These are phyloP conservation scores for Candida smagusa DNA, from an alignment of 1,139 yeast genomes.

Conservation along the genomic window DNA sequence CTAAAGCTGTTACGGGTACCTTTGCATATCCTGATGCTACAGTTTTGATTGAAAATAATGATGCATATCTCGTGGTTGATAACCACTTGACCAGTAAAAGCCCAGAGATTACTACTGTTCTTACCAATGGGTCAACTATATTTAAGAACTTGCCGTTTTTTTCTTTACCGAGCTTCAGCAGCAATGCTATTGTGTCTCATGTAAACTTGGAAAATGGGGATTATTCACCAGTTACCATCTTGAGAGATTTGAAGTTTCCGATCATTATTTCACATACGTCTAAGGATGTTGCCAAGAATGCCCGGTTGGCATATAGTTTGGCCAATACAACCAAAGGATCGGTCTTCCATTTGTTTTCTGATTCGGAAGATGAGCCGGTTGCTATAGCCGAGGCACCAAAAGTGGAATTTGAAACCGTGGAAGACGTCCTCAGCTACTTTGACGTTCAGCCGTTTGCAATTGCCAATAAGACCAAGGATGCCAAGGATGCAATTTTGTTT, in stretches of 20 bases:
- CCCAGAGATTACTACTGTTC: slow-evolving; percentile 44
- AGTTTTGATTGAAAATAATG: slow-evolving; percentile 46
- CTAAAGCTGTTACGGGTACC: slow-evolving; percentile 41
- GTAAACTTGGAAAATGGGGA: slow-evolving; percentile 55
- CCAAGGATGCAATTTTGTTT: slow-evolving; percentile 53
- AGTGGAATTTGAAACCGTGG: slow-evolving; percentile 16
- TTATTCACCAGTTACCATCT: slow-evolving; percentile 61
- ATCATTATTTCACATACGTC: slow-evolving; percentile 62
- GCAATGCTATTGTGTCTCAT: slow-evolving; percentile 54
- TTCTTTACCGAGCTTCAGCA: slow-evolving; percentile 36
- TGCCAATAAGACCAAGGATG: slow-evolving; percentile 26
- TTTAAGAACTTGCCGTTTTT: slow-evolving; percentile 55
- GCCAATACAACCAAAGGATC: slow-evolving; percentile 49
- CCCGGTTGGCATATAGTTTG: slow-evolving; percentile 56
- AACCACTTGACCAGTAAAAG: slow-evolving; percentile 21
- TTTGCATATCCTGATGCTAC: slow-evolving; percentile 26
- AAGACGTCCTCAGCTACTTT: slow-evolving; percentile 26
- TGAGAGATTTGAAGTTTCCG: slow-evolving; percentile 66
- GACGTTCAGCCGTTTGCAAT: slow-evolving; percentile 28
- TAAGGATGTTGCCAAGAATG: slow-evolving; percentile 49
- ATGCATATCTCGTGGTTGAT: slow-evolving; percentile 49
- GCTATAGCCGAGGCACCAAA: slow-evolving; percentile 1
- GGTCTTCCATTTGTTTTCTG: slow-evolving; percentile 66
- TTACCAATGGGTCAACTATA: slow-evolving; percentile 53
- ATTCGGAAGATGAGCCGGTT: slow-evolving; percentile 17